Evolutionary conservation across 2,329 filamentous ascomycete species (phyloP), one percentile per base, ranked within the genome.

Genomic region (Ceratocystiopsis minuta): DNA sequence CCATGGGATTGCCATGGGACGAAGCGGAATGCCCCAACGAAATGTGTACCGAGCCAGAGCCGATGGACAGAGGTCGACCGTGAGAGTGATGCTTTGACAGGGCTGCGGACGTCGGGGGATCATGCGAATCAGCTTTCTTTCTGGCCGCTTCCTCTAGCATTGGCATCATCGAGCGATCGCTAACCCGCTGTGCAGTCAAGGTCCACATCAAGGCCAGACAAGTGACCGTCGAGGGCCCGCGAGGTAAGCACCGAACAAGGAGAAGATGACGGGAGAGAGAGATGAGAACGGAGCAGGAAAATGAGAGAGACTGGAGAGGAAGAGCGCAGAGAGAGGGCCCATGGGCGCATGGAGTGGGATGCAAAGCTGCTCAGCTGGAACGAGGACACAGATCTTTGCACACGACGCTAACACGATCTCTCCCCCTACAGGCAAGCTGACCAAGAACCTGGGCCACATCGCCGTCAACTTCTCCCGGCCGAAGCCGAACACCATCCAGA

Each of bases 151-250:
- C 7, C 9, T 2, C 7, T 6, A 28, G 9, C 9, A 6, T 9
- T 10, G 9, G 24, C 24, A 28, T n/a, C n/a, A 28, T 10, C 9
- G 24, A 28, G 5, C 9, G 24, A 28, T 28, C 24, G 24, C 24
- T 28, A 28, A 28, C 24, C 11, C 7, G 7, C 24, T 28, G 24
- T 57, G 68, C 63, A 94, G 90, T 98, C 78, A 94, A 88, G 76
- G 77, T 98, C 68, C 66, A 72, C 69, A 98, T 98, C 75, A 94
- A 94, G 76, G 90, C 88, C 61, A 78, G 90, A 65, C 71, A 84
- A 62, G 83, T 98, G 65, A 93, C 85, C 61, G 90, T 98, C 64
- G 88, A 94, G 74, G 90, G 90, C 63, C 85, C 88, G 65, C 79
- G 86, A 73, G 87, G 78, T 81, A 78, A 61, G 68, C 42, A 46